phyloP scores from a whole-genome alignment of 192 early-diverging fungal genomes.

The Phlyctochytrium bullatum region DNA sequence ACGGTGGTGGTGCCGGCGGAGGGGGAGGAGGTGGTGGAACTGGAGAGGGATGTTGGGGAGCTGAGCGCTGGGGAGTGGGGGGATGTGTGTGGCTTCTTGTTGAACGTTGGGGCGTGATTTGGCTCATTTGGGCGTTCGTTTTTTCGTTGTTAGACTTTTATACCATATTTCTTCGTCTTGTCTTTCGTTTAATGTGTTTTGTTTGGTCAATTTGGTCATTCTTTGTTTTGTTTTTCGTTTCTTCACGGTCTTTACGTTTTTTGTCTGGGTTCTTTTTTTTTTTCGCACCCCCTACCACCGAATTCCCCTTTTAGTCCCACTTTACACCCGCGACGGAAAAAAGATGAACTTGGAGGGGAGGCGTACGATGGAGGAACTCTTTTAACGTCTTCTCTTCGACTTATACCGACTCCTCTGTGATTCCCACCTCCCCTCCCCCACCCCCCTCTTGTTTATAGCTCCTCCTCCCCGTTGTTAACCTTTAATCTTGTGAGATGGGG shows the following conservation, averaged over 20 bases:
- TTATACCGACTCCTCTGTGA: too few relatives aligned
- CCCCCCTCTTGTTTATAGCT: too few relatives aligned
- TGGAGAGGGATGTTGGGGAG: conserved; percentile 19
- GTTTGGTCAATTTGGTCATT: not conserved
- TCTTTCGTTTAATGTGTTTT: conserved; percentile 5
- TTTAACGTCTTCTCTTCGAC: too few relatives aligned
- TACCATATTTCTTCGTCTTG: not conserved
- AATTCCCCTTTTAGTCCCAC: not conserved
- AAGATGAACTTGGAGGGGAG: too few relatives aligned
- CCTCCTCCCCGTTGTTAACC: too few relatives aligned
- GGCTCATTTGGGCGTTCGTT: not conserved
- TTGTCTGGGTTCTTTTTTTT: not conserved
- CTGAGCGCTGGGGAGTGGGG: conserved; percentile 16
- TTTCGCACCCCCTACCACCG: not conserved
- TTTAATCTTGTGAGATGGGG: too few relatives aligned
- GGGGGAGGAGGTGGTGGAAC: conserved; percentile 2
- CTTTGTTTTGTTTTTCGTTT: too few relatives aligned
- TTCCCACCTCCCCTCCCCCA: too few relatives aligned
- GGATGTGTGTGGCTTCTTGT: conserved; percentile 22
- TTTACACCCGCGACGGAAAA: too few relatives aligned
- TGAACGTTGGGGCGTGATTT: not conserved
- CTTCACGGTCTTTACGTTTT: not conserved
- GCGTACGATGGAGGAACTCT: too few relatives aligned
- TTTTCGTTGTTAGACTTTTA: not conserved
- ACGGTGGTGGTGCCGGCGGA: not conserved